Percentiles rank a stretch among this genome's conserved stretches.
These are phyloP conservation scores for Tylopilus intermedius DNA, from an alignment of 768 basidiomycete species.

Conservation along the genomic window DNA sequence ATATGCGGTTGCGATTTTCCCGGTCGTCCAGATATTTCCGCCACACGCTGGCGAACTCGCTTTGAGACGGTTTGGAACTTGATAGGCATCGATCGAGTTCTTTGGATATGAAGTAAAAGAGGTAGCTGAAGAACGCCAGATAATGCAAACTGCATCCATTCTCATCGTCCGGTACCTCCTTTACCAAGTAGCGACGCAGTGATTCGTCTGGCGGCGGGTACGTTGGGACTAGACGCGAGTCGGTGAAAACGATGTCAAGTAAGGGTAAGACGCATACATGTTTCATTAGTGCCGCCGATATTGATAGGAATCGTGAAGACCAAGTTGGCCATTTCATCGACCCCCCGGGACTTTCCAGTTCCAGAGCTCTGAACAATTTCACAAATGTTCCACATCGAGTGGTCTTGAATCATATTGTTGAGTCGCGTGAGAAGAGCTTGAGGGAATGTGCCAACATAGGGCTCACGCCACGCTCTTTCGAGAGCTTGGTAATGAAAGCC, in stretches of 20 bases:
- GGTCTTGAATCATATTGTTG: too few relatives aligned
- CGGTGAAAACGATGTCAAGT: background rate
- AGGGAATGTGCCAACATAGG: too few relatives aligned
- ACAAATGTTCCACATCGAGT: too few relatives aligned
- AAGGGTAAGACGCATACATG: background rate
- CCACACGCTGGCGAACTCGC: background rate
- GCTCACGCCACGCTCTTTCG: too few relatives aligned
- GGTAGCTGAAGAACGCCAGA: background rate
- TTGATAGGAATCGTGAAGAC: background rate
- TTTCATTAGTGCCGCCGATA: background rate
- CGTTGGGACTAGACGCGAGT: background rate
- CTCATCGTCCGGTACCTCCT: background rate
- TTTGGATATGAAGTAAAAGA: background rate
- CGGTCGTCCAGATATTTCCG: background rate
- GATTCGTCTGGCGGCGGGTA: background rate
- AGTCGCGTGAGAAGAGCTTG: background rate
- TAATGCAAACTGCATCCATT: background rate
- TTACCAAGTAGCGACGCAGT: background rate
- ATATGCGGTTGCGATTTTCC: background rate
- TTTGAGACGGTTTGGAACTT: background rate
- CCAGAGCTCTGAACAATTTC: background rate
- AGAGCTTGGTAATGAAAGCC: too few relatives aligned
- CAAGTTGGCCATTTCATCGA: background rate
- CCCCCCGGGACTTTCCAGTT: background rate
- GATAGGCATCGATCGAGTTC: background rate